Evolutionary conservation across 2,329 filamentous ascomycete genomes (phyloP), one percentile per base, ranked within the genome.

Genomic region (Nigrospora oryzae): DNA sequence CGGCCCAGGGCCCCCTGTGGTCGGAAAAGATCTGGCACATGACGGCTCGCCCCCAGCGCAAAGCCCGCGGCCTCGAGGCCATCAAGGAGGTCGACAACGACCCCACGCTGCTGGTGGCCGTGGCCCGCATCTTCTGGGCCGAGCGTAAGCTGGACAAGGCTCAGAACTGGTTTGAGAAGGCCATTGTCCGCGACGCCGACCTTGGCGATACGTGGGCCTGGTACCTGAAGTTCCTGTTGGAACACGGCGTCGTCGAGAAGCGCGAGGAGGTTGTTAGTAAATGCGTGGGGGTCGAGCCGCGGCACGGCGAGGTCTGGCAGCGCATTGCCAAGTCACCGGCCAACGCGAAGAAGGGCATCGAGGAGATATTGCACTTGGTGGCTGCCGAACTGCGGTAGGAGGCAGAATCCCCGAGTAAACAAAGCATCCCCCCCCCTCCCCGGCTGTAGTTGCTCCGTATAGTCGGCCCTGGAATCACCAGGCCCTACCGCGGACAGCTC

Each of bases 11-110:
- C 0, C 70, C 95, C 0, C 76, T 98, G 4, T 97, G 91, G 89
- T 83, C 81, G 33, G 93, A 98, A 69, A 88, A 88, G 52, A 97
- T 98, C 62, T 95, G 90, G 88, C 78, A 95, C 63, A 79, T 98
- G 8, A 94, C 97, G 61, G 71, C 86, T 30, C 83, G 93, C 42
- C 94, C 93, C 33, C 89, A 97, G 63, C 86, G 94, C 46, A 95
- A 96, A 64, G 85, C 91, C 4, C 81, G 90, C 48, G 87, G 86
- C 45, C 73, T 97, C 38, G 93, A 97, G 67, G 94, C 91, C 30
- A 95, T 98, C 67, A 94, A 95, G 68, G 94, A 95, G 65, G 88
- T 95, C 6, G 93, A 97, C 61, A 93, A 89, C 58, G 91, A 97
- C 60, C 81, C 93, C 0, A 76, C 84, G 16, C 74, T 98, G 4